Evolutionary conservation across 2,329 filamentous ascomycete genomes (phyloP).

Genomic region (Rhinocladiella similis): DNA sequence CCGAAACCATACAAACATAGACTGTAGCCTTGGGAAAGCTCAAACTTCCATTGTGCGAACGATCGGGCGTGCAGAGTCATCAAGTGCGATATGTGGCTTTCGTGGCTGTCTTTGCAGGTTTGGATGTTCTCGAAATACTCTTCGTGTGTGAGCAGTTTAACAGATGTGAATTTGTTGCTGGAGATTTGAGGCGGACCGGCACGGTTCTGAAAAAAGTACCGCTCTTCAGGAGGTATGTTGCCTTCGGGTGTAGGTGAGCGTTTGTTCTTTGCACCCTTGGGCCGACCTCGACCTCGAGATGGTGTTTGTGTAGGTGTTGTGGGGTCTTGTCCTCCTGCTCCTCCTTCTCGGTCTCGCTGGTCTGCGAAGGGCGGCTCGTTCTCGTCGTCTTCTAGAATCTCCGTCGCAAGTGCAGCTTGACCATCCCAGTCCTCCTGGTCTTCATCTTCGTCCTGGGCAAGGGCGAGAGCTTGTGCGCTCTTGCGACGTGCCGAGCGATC

Average conservation of each 20-base stretch:
- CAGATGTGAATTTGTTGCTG: constrained; percentile 74
- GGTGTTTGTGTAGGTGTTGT: constrained; percentile 51
- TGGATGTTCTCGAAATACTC: constrained; percentile 78
- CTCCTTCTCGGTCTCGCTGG: constrained; percentile 33
- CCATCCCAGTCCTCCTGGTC: constrained; percentile 65
- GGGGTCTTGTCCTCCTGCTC: constrained; percentile 37
- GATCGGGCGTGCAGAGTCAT: constrained; percentile 74
- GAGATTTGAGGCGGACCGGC: constrained; percentile 81
- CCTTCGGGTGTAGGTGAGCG: constrained; percentile 77
- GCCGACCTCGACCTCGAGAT: constrained; percentile 56
- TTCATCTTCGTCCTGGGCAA: constrained; percentile 67
- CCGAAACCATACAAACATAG: constrained; percentile 91
- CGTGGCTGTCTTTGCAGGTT: constrained; percentile 67
- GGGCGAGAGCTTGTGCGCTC: constrained; percentile 74
- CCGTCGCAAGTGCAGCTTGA: constrained; percentile 65
- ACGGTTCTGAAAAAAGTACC: constrained; percentile 91
- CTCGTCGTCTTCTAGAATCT: constrained; percentile 60
- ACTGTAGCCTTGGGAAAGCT: constrained; percentile 82
- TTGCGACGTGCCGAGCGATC: constrained; percentile 86
- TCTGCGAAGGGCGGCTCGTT: constrained; percentile 33
- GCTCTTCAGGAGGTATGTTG: constrained; percentile 81
- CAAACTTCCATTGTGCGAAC: constrained; percentile 91
- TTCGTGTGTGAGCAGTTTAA: constrained; percentile 81
- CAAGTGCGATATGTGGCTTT: constrained; percentile 68
- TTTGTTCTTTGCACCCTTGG: constrained; percentile 58